These are phyloP conservation scores for Tulasnella sp. DNA, from an alignment of 768 basidiomycete species.

Conservation along the genomic window DNA sequence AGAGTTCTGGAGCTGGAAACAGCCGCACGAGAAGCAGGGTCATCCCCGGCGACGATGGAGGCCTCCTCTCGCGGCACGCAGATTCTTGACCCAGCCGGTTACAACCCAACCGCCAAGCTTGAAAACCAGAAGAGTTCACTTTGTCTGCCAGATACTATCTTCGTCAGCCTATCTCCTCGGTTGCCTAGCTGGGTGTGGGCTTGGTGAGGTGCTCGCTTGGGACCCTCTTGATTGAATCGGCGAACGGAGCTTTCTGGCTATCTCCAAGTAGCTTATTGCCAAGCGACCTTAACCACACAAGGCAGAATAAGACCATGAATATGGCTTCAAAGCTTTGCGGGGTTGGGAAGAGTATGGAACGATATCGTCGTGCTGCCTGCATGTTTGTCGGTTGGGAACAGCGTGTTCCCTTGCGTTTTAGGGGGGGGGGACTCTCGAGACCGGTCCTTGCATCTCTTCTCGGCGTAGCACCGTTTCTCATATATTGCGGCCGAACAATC, in stretches of 20 bases:
- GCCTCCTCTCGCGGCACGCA: background rate
- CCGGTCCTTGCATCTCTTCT: too few species aligned
- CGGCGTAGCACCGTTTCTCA: too few species aligned
- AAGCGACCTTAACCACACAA: background rate
- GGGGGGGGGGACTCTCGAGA: background rate
- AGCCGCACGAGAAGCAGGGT: too few species aligned
- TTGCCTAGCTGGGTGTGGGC: background rate
- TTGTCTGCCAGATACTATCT: background rate
- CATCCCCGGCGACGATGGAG: background rate
- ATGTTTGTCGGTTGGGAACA: background rate
- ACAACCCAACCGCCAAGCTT: background rate
- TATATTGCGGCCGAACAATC: too few species aligned
- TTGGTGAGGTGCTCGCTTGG: background rate
- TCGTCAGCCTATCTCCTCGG: background rate
- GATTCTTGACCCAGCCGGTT: background rate
- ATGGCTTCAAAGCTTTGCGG: background rate
- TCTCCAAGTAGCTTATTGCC: too few species aligned
- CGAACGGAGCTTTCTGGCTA: background rate
- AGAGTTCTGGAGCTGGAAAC: background rate
- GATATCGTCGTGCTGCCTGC: background rate
- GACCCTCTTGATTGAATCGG: background rate
- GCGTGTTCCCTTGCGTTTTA: too few species aligned
- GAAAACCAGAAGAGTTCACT: background rate
- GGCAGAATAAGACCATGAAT: background rate
- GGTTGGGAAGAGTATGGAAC: background rate